These are phyloP conservation scores for Collybiopsis confluens DNA, from an alignment of 768 basidiomycete species.

Conservation along the genomic window DNA sequence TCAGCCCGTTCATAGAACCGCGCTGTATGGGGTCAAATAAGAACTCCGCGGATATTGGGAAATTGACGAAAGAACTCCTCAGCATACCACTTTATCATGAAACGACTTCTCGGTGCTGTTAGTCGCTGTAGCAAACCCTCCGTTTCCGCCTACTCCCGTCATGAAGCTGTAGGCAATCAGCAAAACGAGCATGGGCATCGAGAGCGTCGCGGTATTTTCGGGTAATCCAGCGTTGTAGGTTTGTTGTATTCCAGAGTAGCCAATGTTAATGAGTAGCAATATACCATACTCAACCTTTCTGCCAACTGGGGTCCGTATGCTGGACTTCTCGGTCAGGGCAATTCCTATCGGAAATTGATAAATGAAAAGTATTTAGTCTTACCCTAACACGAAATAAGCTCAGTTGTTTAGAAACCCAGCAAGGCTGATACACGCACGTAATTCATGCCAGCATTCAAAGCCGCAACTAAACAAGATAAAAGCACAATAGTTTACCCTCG, in stretches of 20 bases:
- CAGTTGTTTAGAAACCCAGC: neutral
- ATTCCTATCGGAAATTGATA: neutral
- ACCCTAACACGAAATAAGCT: neutral
- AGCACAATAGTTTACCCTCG: conserved; percentile 18
- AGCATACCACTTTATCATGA: conserved; percentile 42
- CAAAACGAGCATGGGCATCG: conserved; percentile 26
- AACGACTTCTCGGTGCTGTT: conserved; percentile 64
- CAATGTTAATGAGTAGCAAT: conserved; percentile 41
- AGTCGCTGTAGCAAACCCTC: conserved; percentile 46
- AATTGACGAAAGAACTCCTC: too few relatives aligned
- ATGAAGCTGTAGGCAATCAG: conserved; percentile 47
- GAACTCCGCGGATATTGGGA: neutral
- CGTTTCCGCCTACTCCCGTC: conserved; percentile 55
- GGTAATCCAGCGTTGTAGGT: conserved; percentile 32
- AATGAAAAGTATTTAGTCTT: neutral
- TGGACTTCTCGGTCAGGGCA: conserved; percentile 8
- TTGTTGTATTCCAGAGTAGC: conserved; percentile 52
- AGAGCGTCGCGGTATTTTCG: conserved; percentile 19
- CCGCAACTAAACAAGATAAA: conserved; percentile 2
- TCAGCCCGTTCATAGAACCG: conserved; percentile 46
- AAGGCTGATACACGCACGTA: conserved; percentile 8
- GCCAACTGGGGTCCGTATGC: conserved; percentile 72
- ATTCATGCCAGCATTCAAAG: conserved; percentile 9
- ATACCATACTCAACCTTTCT: conserved; percentile 42
- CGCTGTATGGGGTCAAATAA: conserved; percentile 29